Evolutionary conservation across 768 basidiomycete genomes (phyloP), one percentile per base, ranked within the genome.

Genomic region (Agrocybe pediades): DNA sequence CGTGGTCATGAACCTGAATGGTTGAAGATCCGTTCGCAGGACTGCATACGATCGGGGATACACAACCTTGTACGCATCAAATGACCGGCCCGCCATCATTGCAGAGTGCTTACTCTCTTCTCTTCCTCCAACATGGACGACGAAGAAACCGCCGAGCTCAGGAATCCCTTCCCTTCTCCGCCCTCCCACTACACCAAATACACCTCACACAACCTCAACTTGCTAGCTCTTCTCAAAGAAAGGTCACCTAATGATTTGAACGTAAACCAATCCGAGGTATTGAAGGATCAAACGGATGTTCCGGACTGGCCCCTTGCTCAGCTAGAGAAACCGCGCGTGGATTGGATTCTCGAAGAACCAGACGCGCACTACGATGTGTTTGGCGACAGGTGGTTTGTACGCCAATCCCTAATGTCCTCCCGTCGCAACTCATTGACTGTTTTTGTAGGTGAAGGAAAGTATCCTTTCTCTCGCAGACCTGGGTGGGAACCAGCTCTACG

Each of bases 341-440:
- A 95, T 63, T 95, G 93, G 92, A 89, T 96, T 47, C 76, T 91
- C 1, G 90, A 94, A 60, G 91, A 92, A 56, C 87, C 88, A 1
- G 78, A 80, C 21, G 74, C 80, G 8, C 76, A 83, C 56, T 96
- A 92, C 67, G 81, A 82, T 48, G 87, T 87, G 15, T 96, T 88
- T 70, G 92, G 91, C n/a, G 90, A 95, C 67, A 79, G 80, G 62
- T 96, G 91, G 90, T 88, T 88, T 83, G 91, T 94, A 74, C 70
- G 90, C 67, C 61, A 41, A 56, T 19, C 40, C 42, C 21, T 49
- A 47, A 49, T 19, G 30, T 40, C 49, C 41, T 52, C 25, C 13
- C 39, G 41, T 49, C 49, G 46, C 19, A 50, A 51, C 46, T 48
- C 30, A 45, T 45, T 47, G 26, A 6, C 20, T 39, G 48, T 27